phyloP scores from a whole-genome alignment of 352 stramenopile species.

The Aphanomyces euteiches region DNA sequence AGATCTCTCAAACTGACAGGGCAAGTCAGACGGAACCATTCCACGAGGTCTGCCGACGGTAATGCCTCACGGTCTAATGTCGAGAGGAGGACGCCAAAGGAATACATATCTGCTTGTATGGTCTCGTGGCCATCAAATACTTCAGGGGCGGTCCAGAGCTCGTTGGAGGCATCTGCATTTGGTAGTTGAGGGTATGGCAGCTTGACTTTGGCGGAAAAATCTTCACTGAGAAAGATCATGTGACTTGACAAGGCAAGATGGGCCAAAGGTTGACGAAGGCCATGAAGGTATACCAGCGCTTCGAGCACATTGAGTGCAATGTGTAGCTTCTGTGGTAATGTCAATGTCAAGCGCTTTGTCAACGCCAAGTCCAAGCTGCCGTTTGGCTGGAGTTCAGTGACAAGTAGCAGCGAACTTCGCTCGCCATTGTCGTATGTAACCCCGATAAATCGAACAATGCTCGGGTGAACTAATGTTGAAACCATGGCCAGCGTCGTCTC shows the following conservation, averaged over 20 bases:
- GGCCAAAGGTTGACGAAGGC: background rate
- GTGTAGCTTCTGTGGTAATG: background rate
- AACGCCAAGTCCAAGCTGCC: background rate
- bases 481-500: background rate
- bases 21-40: background rate
- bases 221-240: background rate
- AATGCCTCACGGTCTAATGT: background rate
- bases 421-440: background rate
- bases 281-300: background rate
- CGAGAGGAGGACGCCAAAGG: conserved; percentile 10
- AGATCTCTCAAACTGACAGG: background rate
- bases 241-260: background rate
- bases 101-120: conserved; percentile 1
- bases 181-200: background rate
- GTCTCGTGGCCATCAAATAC: background rate
- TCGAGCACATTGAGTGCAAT: conserved; percentile 11
- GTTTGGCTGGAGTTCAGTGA: background rate
- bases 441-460: background rate
- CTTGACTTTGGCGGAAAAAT: conserved; percentile 8
- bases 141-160: conserved; percentile 5
- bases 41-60: background rate
- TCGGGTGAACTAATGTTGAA: conserved; percentile 2
- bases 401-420: background rate
- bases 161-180: background rate
- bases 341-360: background rate